Percentiles rank a stretch among this genome's conserved stretches.
Evolutionary conservation across 495 filamentous ascomycete species (phyloP).

Genomic region (Extremus antarcticus): DNA sequence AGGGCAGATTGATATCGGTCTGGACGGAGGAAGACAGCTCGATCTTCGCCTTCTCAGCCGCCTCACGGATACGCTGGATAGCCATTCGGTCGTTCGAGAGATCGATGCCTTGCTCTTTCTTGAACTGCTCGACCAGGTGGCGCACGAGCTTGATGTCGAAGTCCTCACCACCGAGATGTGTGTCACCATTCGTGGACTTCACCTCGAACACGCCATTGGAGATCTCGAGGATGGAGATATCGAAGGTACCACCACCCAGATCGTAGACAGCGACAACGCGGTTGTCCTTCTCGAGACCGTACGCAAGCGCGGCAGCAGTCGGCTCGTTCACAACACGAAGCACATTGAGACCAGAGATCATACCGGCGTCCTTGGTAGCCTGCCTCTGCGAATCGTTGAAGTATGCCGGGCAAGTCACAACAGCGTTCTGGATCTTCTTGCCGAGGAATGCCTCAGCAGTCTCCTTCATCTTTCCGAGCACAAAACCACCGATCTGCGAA

Average conservation of each 20-base stretch:
- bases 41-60: slow-evolving; percentile 99
- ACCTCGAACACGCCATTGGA: slow-evolving; percentile 98
- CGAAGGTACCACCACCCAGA: slow-evolving; percentile 98
- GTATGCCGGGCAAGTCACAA: slow-evolving; percentile 95
- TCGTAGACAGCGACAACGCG: slow-evolving; percentile 50
- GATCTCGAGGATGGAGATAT: slow-evolving; percentile 96
- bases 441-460: slow-evolving; percentile 95
- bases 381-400: slow-evolving; percentile 99
- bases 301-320: slow-evolving; percentile 36
- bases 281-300: slow-evolving; percentile 34
- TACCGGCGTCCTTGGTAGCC: slow-evolving; percentile 96
- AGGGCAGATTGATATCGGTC: slow-evolving; percentile 97
- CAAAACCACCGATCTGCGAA: slow-evolving; percentile 94
- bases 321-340: slow-evolving; percentile 89
- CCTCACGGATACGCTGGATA: slow-evolving; percentile 97
- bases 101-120: slow-evolving; percentile 89
- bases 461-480: slow-evolving; percentile 98
- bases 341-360: slow-evolving; percentile 94
- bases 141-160: slow-evolving; percentile 96
- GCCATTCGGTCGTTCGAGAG: slow-evolving; percentile 93
- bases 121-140: slow-evolving; percentile 89
- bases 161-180: slow-evolving; percentile 98
- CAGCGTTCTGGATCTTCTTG: slow-evolving; percentile 90
- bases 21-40: slow-evolving; percentile 93
- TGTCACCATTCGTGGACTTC: slow-evolving; percentile 95